Evolutionary conservation across 345 rosid genomes (phyloP).

Genomic region (Carallia pectinifolia): DNA sequence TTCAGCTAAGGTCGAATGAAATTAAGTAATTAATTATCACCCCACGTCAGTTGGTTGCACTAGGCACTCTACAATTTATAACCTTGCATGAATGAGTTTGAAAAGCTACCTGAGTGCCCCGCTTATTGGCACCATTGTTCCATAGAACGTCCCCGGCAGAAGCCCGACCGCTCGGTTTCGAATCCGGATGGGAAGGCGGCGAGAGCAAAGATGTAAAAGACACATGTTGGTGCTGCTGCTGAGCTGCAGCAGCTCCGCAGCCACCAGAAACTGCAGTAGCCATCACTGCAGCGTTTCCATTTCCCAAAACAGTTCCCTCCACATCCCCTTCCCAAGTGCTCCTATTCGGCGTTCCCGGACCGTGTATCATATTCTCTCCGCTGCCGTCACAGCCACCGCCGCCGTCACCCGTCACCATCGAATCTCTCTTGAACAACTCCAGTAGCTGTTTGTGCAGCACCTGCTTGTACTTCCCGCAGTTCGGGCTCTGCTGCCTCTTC

Average conservation of each 20-base stretch:
- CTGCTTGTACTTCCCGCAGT: slow-evolving; percentile 54
- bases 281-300: slow-evolving; percentile 13
- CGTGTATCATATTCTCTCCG: slow-evolving; percentile 38
- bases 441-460: slow-evolving; percentile 60
- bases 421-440: slow-evolving; percentile 49
- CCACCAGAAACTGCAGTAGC: neutral
- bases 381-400: slow-evolving; percentile 11
- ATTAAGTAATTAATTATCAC: too few relatives aligned
- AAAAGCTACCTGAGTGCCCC: slow-evolving; percentile 50
- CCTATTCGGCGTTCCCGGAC: slow-evolving; percentile 33
- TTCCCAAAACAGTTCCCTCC: slow-evolving; percentile 16
- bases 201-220: slow-evolving; percentile 40
- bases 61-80: too few relatives aligned
- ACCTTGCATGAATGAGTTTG: too few relatives aligned
- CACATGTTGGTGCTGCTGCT: slow-evolving; percentile 20
- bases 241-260: neutral
- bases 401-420: slow-evolving; percentile 15
- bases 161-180: slow-evolving; percentile 21
- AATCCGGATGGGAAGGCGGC: slow-evolving; percentile 34
- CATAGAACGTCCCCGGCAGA: slow-evolving; percentile 30
- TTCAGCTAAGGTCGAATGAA: too few relatives aligned
- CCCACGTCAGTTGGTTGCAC: too few relatives aligned
- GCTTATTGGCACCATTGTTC: slow-evolving; percentile 39
- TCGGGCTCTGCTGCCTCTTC: slow-evolving; percentile 33
- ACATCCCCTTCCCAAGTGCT: slow-evolving; percentile 26